phyloP scores from a whole-genome alignment of 2,329 filamentous ascomycete genomes.

The Apiospora sp. region DNA sequence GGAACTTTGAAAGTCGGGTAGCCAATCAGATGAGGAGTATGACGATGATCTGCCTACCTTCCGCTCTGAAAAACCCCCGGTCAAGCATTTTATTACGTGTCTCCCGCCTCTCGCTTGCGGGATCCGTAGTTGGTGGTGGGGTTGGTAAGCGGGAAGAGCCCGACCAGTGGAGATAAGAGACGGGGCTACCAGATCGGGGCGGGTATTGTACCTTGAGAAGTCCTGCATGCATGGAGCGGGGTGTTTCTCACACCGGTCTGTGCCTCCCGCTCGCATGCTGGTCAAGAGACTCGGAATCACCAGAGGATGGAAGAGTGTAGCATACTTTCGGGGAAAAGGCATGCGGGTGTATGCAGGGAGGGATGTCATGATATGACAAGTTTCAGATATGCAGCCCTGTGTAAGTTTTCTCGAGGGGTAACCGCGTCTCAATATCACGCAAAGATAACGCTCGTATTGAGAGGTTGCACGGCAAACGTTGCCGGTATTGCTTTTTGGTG shows the following conservation, averaged over 20 bases:
- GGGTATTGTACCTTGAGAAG: not conserved
- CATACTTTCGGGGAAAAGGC: not conserved
- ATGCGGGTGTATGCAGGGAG: not conserved
- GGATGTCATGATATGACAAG: not conserved
- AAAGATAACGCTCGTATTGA: not conserved
- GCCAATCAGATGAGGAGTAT: not conserved
- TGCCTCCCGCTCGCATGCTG: not conserved
- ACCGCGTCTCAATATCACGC: not conserved
- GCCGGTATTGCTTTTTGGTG: conserved; percentile 1
- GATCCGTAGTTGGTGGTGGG: not conserved
- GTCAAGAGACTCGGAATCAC: not conserved
- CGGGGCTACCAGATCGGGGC: not conserved
- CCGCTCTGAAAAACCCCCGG: not conserved
- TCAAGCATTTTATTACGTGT: not conserved
- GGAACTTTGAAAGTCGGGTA: not conserved
- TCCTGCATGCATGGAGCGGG: not conserved
- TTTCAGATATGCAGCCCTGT: not conserved
- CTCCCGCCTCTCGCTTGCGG: not conserved
- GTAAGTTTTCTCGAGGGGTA: not conserved
- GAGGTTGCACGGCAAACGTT: too few relatives aligned
- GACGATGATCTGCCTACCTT: not conserved
- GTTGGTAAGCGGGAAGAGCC: not conserved
- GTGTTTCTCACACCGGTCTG: not conserved
- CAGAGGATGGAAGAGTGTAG: not conserved
- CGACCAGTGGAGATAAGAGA: not conserved